phyloP scores from a whole-genome alignment of 352 stramenopile species.

The Phytophthora uliginosa region DNA sequence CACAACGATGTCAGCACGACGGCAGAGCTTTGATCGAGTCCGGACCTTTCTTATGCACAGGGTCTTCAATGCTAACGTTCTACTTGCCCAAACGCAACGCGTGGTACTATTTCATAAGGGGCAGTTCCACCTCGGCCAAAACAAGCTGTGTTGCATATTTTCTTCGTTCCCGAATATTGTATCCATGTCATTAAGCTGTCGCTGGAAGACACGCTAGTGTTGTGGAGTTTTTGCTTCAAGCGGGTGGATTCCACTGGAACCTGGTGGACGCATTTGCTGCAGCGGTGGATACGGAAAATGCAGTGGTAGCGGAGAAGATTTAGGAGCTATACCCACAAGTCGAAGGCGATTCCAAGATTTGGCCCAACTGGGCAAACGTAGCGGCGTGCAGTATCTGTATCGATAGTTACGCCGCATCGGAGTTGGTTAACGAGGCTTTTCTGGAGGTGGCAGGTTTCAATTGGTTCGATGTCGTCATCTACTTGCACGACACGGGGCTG shows the following conservation, averaged over 20 bases:
- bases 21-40: too few relatives aligned
- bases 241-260: neutral
- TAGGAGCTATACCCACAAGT: neutral
- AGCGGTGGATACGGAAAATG: neutral
- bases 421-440: neutral
- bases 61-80: too few relatives aligned
- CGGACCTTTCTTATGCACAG: too few relatives aligned
- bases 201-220: neutral
- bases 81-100: too few relatives aligned
- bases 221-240: constrained; percentile 4
- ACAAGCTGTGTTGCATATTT: too few relatives aligned
- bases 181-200: too few relatives aligned
- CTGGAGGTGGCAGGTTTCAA: neutral
- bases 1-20: too few relatives aligned
- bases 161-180: too few relatives aligned
- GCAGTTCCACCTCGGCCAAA: too few relatives aligned
- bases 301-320: neutral
- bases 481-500: neutral
- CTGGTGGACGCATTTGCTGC: neutral
- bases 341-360: neutral
- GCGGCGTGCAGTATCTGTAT: neutral
- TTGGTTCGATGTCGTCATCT: neutral
- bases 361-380: neutral
- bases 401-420: neutral
- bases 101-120: too few relatives aligned